Conservation (phyloP, 2,329 filamentous ascomycete genomes). For the Xylariomycetidae sp. region DNA sequence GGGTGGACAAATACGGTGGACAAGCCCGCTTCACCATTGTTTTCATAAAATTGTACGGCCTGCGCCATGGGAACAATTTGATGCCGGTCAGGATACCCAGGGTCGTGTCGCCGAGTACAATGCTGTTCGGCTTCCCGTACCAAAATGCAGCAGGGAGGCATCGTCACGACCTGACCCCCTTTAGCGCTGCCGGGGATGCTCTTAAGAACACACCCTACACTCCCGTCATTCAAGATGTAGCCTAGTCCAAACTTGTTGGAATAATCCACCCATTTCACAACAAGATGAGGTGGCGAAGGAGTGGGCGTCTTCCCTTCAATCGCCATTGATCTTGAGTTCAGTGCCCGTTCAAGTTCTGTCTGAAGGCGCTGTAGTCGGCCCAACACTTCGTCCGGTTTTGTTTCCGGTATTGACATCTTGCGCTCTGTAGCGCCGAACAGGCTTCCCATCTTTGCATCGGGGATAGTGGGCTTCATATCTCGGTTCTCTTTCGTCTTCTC, state of each 20-base stretch:
- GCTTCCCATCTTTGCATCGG: constrained; percentile 35
- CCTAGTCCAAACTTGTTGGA: constrained; percentile 82
- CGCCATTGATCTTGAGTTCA: constrained; percentile 60
- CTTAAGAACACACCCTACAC: constrained; percentile 65
- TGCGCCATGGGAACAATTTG: constrained; percentile 62
- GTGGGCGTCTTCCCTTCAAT: constrained; percentile 51
- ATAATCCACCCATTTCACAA: constrained; percentile 84
- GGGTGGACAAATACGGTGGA: constrained; percentile 60
- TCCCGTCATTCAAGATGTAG: constrained; percentile 79
- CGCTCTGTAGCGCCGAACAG: constrained; percentile 54
- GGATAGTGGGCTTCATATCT: constrained; percentile 10
- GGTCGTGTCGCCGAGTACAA: constrained; percentile 57
- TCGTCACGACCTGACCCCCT: constrained; percentile 43
- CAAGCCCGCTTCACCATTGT: constrained; percentile 60
- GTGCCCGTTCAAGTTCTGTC: constrained; percentile 55
- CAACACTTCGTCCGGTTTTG: constrained; percentile 54
- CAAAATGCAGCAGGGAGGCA: constrained; percentile 68
- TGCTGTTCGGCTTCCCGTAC: constrained; percentile 68
- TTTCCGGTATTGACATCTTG: constrained; percentile 44
- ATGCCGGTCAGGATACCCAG: constrained; percentile 49
- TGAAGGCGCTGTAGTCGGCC: constrained; percentile 53
- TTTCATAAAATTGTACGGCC: constrained; percentile 70
- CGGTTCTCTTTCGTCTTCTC: constrained; percentile 1
- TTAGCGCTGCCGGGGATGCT: constrained; percentile 48
- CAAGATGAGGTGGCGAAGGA: constrained; percentile 56